Evolutionary conservation across 768 basidiomycete species (phyloP).

Genomic region (Suillus bovinus): DNA sequence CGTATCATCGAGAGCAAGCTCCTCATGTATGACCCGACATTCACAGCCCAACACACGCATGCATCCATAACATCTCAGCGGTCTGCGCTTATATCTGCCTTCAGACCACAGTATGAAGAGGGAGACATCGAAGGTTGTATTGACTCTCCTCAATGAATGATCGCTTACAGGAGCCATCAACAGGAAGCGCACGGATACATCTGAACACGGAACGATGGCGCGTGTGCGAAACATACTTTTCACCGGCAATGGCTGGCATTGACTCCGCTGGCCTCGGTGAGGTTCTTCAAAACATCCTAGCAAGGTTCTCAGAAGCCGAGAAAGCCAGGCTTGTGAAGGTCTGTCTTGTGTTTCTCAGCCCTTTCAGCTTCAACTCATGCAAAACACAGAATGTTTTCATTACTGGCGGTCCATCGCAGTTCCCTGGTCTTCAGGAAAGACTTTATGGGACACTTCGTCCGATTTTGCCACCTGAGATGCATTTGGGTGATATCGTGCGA

Average conservation of each 20-base stretch:
- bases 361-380: background rate
- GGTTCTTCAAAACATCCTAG: constrained; percentile 81
- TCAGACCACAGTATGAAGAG: constrained; percentile 78
- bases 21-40: constrained; percentile 80
- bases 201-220: constrained; percentile 89
- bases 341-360: constrained; percentile 13
- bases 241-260: constrained; percentile 90
- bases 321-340: constrained; percentile 79
- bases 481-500: constrained; percentile 53
- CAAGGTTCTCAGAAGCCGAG: constrained; percentile 66
- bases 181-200: constrained; percentile 76
- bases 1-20: constrained; percentile 77
- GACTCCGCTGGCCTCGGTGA: constrained; percentile 96
- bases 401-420: constrained; percentile 77
- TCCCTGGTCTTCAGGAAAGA: constrained; percentile 68
- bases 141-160: background rate
- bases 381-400: constrained; percentile 78
- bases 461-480: constrained; percentile 80
- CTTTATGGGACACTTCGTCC: constrained; percentile 78
- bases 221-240: constrained; percentile 91
- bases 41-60: constrained; percentile 80
- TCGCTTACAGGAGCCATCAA: background rate
- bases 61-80: constrained; percentile 73
- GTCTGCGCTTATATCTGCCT: constrained; percentile 85
- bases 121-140: constrained; percentile 61